Evolutionary conservation across 495 filamentous ascomycete species (phyloP), one percentile per base, ranked within the genome.

Genomic region (Tuber melanosporum): DNA sequence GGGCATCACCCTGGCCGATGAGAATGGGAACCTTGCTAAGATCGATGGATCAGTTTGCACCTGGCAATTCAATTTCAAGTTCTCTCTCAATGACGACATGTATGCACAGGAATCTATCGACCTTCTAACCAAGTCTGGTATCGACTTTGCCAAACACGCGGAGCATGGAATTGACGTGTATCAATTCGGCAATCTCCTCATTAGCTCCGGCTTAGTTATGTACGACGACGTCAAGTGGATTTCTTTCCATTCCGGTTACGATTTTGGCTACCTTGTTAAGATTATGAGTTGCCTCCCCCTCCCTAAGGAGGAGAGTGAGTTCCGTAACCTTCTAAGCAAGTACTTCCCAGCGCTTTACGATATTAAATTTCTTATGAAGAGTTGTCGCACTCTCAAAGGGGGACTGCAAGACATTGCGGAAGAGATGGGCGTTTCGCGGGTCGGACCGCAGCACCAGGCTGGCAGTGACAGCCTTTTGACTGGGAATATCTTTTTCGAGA

Each of bases 21-120:
- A 92, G 72, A 90, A 96, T 73, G 96, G 96, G 52, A 92, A 98
- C 75, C 78, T 83, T 42, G 81, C 81, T 69, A 89, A 92, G 15
- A 80, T 92, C 92, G 10, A 93, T 92, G 15, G 88, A 90, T 5
- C 90, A 88, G 77, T 88, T 88, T 95, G 91, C 81, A 97, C 95
- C 32, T 99, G 95, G 95, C 94, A 97, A 79, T 99, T 99, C 88
- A 98, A 99, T 86, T 99, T 99, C 86, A 92, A 94, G 81, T 99
- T 98, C 83, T 94, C 93, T 6, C 87, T 97, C 15, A 91, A 95
- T 78, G 90, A 93, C 7, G 95, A 99, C 85, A 99, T 99, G 95
- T 98, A 94, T 85, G 93, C 93, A 57, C 91, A 96, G 82, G 91
- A 93, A 45, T 98, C 94, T 42, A 97, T 97, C 78, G 90, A 94